These are phyloP conservation scores for Solanum hybrid DNA, from an alignment of 305 asterid species.

Conservation along the genomic window DNA sequence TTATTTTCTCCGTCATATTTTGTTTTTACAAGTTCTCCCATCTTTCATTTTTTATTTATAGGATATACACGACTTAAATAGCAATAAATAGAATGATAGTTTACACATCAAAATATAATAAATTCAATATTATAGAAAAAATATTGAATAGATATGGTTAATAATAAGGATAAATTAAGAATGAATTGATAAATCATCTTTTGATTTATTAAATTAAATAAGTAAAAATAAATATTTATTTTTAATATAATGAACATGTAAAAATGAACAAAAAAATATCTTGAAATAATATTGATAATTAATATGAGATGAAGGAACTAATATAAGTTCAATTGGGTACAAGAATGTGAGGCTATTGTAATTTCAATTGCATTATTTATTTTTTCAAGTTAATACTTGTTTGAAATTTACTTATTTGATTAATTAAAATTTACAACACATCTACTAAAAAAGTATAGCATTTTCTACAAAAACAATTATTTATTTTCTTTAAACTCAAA, in stretches of 20 bases:
- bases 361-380: not conserved
- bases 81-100: not conserved
- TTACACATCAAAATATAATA: not conserved
- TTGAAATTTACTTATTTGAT: not conserved
- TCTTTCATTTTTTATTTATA: no score
- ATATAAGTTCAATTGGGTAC: not conserved
- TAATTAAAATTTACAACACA: not conserved
- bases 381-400: not conserved
- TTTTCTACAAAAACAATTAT: not conserved
- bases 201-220: no score
- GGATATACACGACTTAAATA: not conserved
- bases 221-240: no score
- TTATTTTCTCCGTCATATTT: not conserved
- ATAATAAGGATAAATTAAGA: not conserved
- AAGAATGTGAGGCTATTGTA: not conserved
- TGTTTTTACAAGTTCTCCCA: not conserved
- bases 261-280: not conserved
- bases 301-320: not conserved
- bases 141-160: not conserved
- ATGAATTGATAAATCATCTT: not conserved
- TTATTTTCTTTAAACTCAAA: not conserved
- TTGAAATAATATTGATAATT: not conserved
- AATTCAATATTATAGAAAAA: not conserved
- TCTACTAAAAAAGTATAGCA: not conserved
- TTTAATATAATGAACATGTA: not conserved